Conservation (phyloP, 2,329 filamentous ascomycete species). For the Clarireedia sp. region DNA sequence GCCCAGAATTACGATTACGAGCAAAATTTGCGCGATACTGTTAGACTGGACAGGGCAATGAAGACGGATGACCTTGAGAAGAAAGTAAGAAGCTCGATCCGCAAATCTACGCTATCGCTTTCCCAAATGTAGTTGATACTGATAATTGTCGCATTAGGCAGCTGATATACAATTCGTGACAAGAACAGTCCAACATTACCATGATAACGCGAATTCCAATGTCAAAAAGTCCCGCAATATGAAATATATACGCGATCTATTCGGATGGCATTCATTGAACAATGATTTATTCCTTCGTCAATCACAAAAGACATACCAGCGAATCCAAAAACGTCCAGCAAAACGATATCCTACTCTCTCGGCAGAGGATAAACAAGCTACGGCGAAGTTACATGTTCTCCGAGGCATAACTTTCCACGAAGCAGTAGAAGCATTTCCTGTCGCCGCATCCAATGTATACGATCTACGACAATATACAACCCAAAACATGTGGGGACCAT, state of each 20-base stretch:
- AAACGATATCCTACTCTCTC: slow-evolving; percentile 17
- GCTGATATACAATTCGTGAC: background rate
- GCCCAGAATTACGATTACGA: slow-evolving; percentile 33
- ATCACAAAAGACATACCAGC: slow-evolving; percentile 52
- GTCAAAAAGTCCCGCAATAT: slow-evolving; percentile 38
- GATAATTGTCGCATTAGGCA: background rate
- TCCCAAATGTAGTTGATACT: background rate
- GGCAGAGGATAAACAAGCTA: slow-evolving; percentile 44
- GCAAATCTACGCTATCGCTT: background rate
- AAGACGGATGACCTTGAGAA: slow-evolving; percentile 25
- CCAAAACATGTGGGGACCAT: slow-evolving; percentile 62
- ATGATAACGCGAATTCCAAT: slow-evolving; percentile 31
- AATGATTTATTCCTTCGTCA: slow-evolving; percentile 53
- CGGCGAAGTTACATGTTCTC: slow-evolving; percentile 63
- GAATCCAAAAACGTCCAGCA: slow-evolving; percentile 34
- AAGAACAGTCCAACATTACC: background rate
- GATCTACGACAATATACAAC: slow-evolving; percentile 62
- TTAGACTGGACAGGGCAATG: slow-evolving; percentile 39
- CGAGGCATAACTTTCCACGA: slow-evolving; percentile 44
- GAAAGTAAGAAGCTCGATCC: slow-evolving; percentile 32
- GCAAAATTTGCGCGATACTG: slow-evolving; percentile 36
- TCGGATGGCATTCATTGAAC: slow-evolving; percentile 39
- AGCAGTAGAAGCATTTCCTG: slow-evolving; percentile 41
- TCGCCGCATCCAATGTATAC: slow-evolving; percentile 63
- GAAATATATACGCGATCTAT: slow-evolving; percentile 37